phyloP scores from a whole-genome alignment of 345 rosid species.

The Orychophragmus violaceus region DNA sequence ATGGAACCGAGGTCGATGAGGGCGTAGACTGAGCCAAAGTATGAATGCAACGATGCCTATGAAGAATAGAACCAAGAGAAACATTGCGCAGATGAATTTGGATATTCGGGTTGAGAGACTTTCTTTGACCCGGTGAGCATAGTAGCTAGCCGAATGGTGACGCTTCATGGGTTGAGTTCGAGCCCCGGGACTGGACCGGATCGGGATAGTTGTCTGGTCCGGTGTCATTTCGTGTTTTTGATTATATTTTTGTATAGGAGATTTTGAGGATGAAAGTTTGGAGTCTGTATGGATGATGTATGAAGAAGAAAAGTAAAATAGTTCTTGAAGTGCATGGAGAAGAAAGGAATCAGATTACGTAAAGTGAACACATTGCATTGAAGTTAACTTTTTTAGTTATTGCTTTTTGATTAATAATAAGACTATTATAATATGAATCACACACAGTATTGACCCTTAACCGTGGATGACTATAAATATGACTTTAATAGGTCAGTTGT shows the following conservation, averaged over 20 bases:
- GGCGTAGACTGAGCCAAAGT: constrained; percentile 77
- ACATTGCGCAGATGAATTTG: constrained; percentile 50
- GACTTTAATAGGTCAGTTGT: no score
- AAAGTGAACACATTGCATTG: constrained; percentile 18
- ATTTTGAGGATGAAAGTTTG: constrained; percentile 9
- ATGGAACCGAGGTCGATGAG: constrained; percentile 72
- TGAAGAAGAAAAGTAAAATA: constrained; percentile 17
- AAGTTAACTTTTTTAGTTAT: background rate
- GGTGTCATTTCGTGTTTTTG: constrained; percentile 18
- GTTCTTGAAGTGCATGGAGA: constrained; percentile 31
- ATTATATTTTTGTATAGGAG: background rate
- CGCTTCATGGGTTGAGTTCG: constrained; percentile 22
- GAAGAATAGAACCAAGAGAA: constrained; percentile 47
- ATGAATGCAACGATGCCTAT: constrained; percentile 52
- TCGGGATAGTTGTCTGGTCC: constrained; percentile 22
- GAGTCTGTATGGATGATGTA: constrained; percentile 8
- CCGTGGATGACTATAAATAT: no score
- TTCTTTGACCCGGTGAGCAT: constrained; percentile 53
- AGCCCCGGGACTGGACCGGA: constrained; percentile 7
- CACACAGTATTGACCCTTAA: no score
- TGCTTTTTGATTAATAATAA: no score
- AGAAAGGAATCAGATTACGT: constrained; percentile 47
- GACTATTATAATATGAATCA: no score
- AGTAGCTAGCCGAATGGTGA: constrained; percentile 49
- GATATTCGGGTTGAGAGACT: constrained; percentile 61